These are phyloP conservation scores for Neophaeococcomyces mojaviensis DNA, from an alignment of 2,329 filamentous ascomycete species.

Conservation along the genomic window DNA sequence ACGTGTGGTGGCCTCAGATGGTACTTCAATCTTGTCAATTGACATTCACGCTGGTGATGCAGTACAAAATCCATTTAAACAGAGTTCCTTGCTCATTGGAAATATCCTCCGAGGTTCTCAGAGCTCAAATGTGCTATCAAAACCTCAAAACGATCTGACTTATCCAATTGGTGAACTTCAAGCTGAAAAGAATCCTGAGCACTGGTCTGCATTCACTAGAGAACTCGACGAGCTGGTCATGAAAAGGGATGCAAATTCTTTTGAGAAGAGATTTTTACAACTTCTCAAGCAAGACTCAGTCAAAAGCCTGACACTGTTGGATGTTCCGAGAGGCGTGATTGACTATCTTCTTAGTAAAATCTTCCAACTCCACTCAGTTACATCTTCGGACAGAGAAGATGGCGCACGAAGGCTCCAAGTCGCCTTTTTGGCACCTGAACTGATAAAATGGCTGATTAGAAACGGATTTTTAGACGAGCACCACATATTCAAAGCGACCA, in stretches of 20 bases:
- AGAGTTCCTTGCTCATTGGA: conserved; percentile 14
- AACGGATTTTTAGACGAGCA: conserved; percentile 31
- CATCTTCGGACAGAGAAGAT: conserved; percentile 16
- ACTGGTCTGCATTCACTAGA: not conserved
- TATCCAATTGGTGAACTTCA: not conserved
- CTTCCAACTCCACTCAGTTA: conserved; percentile 12
- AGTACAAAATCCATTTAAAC: conserved; percentile 20
- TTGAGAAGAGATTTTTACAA: conserved; percentile 12
- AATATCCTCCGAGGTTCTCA: conserved; percentile 12
- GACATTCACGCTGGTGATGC: conserved; percentile 29
- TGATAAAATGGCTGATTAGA: conserved; percentile 35
- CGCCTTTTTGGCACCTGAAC: conserved; percentile 26
- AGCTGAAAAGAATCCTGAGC: not conserved
- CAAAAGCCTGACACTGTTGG: not conserved
- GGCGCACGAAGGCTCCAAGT: conserved; percentile 21
- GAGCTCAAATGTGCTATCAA: not conserved
- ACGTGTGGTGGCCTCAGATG: conserved; percentile 35
- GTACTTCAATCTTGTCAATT: conserved; percentile 37
- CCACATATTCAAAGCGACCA: conserved; percentile 35
- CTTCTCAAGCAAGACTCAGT: not conserved
- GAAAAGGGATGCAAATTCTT: conserved; percentile 14
- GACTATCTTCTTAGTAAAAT: conserved; percentile 21
- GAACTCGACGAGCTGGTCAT: not conserved
- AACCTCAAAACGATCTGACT: not conserved
- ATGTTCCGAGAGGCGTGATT: conserved; percentile 11